Base-by-base conservation (phyloP, 1,284 basidiomycete species). In the Pterulicium gracile region DNA sequence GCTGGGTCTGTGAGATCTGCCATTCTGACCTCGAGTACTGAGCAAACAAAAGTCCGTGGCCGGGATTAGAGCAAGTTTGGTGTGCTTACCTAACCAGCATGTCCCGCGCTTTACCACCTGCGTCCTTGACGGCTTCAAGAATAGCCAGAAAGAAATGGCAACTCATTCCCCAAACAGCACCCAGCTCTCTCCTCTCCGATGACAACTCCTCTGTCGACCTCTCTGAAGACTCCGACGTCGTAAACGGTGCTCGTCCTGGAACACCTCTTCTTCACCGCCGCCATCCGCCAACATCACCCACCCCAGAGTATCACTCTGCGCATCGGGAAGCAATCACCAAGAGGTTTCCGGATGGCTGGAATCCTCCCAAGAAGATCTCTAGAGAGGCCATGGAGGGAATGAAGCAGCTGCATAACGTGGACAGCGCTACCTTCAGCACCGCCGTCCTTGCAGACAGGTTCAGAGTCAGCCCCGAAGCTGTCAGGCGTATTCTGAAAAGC, bases 321-420 rank as follows among this genome's bases (percentile, higher is more conserved):
- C 83, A 89, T 61, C 73, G 77, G 22, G 61, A 66, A 42, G 59
- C 66, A 3, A 69, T 90, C 55, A 77, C 75, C 53, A 65, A 73
- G 51, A 57, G 62, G 4, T 90, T 87, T 58, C 88, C 88, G 13
- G 65, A 72, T 5, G 88, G 88, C 22, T 96, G 93, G 92, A 68
- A 73, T 44, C 92, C 92, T 4, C 85, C 85, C 42, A 84, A 81
- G 56, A 92, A 89, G 60, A 63, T 96, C 46, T 91, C 88, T n/a
- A 77, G 87, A 49, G 84, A 90, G 50, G 89, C 90, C 22, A 96
- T 96, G 91, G 83, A 87, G 48, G 82, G 82, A 22, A 60, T 96
- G 50, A 79, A 88, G 27, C 69, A 78, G 44, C 67, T 96, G 51
- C 77, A 94, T 61, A 61, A 65, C 32, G 61, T 79, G 42, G 81